A percentile compares a stretch with the other conserved stretches of the same genome.
These are phyloP conservation scores for Hypomontagnella submonticulosa DNA, from an alignment of 495 filamentous ascomycete genomes.

Conservation along the genomic window DNA sequence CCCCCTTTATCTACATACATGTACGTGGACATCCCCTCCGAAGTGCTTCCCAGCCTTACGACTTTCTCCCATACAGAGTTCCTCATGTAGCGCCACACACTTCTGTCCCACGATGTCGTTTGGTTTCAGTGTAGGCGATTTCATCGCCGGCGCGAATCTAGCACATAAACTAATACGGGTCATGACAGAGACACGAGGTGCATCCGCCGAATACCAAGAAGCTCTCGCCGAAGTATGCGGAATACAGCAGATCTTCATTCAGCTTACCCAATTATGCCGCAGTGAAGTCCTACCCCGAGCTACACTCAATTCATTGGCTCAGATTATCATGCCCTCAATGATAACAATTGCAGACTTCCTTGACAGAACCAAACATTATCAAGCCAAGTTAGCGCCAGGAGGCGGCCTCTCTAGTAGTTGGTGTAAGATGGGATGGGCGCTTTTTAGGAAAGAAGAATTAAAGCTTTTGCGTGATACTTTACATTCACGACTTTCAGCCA, in stretches of 20 bases:
- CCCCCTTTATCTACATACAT: background rate
- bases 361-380: conserved; percentile 23
- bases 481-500: conserved; percentile 13
- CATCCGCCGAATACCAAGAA: conserved; percentile 34
- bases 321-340: conserved; percentile 30
- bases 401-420: conserved; percentile 7
- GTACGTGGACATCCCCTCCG: too few species aligned
- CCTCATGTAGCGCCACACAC: background rate
- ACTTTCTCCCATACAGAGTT: background rate
- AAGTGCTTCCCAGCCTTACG: background rate
- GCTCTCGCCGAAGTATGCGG: conserved; percentile 26
- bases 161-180: conserved; percentile 35
- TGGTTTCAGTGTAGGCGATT: conserved; percentile 40
- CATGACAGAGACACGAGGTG: conserved; percentile 28
- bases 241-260: conserved; percentile 33
- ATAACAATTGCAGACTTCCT: conserved; percentile 24
- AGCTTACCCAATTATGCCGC: conserved; percentile 22
- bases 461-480: conserved; percentile 1
- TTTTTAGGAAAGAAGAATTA: conserved; percentile 19
- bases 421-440: conserved; percentile 18
- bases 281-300: conserved; percentile 13
- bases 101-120: conserved; percentile 37
- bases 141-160: conserved; percentile 36
- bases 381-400: conserved; percentile 4
- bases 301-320: conserved; percentile 23